A percentile compares a stretch with the other conserved stretches of the same genome.
These are phyloP conservation scores for Aspergillus diversus DNA, from an alignment of 495 filamentous ascomycete species.

Conservation along the genomic window DNA sequence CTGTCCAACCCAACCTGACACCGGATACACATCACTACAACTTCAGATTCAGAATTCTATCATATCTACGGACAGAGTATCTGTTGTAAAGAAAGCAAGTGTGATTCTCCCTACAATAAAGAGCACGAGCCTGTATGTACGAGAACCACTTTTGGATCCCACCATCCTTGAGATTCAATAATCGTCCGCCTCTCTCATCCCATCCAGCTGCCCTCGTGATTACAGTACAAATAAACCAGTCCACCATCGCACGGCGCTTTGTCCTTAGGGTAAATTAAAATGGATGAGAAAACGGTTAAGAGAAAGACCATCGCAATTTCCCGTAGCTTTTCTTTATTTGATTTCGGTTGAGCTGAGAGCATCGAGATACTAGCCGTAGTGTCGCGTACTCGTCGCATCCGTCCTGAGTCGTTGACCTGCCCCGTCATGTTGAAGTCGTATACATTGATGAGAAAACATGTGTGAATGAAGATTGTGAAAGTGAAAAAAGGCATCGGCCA, in stretches of 20 bases:
- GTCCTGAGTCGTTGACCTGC: slow-evolving; percentile 20
- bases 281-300: slow-evolving; percentile 15
- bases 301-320: slow-evolving; percentile 22
- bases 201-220: slow-evolving; percentile 26
- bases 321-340: slow-evolving; percentile 25
- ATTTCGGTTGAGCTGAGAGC: slow-evolving; percentile 10
- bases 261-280: slow-evolving; percentile 16
- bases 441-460: slow-evolving; percentile 16
- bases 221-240: slow-evolving; percentile 30
- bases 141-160: slow-evolving; percentile 28
- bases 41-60: too few species aligned
- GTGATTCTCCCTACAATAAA: too few species aligned
- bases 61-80: too few species aligned
- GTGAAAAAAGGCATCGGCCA: slow-evolving; percentile 5
- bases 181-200: slow-evolving; percentile 9
- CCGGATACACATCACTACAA: too few species aligned
- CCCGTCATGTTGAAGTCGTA: slow-evolving; percentile 23
- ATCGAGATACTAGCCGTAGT: neutral
- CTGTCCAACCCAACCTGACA: too few species aligned
- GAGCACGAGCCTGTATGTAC: neutral
- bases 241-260: slow-evolving; percentile 13
- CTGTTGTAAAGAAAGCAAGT: too few species aligned
- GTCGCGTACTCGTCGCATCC: slow-evolving; percentile 15
- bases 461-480: slow-evolving; percentile 13
- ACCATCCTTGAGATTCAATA: slow-evolving; percentile 16